These are phyloP conservation scores for Phyllosticta citriasiana DNA, from an alignment of 2,329 filamentous ascomycete species.

Conservation along the genomic window DNA sequence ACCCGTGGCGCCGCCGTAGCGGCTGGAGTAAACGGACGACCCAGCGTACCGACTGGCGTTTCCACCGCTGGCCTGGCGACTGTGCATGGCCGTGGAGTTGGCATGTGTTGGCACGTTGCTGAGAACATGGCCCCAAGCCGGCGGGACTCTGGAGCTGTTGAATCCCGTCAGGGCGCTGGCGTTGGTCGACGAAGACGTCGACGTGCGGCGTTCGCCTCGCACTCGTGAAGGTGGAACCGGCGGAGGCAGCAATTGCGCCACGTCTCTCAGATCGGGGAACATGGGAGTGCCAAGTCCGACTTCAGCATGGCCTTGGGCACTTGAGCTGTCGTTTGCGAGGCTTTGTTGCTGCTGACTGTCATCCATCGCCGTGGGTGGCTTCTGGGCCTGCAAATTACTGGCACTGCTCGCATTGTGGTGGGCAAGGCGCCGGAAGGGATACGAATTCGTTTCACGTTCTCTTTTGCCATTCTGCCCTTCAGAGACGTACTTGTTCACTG, in stretches of 20 bases:
- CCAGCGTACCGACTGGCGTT: neutral
- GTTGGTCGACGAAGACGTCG: conserved; percentile 12
- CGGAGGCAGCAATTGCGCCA: neutral
- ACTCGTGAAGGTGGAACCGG: neutral
- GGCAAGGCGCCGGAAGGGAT: neutral
- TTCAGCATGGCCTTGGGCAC: neutral
- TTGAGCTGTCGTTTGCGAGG: neutral
- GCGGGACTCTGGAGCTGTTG: conserved; percentile 25
- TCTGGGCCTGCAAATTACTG: neutral
- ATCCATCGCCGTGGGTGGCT: neutral
- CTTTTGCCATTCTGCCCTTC: neutral
- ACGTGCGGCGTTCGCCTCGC: neutral
- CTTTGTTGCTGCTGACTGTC: neutral
- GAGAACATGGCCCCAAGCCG: conserved; percentile 27
- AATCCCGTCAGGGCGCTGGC: conserved; percentile 18
- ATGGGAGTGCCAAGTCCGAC: neutral
- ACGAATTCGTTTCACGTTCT: neutral
- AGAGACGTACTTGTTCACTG: neutral
- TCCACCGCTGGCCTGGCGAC: neutral
- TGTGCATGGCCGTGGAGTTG: neutral
- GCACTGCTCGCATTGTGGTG: neutral
- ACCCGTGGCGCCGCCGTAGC: neutral
- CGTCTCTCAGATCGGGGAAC: neutral
- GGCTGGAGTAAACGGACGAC: neutral
- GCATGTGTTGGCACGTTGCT: neutral